Base-by-base conservation (phyloP, 805 yeast genomes). In the Hanseniaspora guilliermondii region DNA sequence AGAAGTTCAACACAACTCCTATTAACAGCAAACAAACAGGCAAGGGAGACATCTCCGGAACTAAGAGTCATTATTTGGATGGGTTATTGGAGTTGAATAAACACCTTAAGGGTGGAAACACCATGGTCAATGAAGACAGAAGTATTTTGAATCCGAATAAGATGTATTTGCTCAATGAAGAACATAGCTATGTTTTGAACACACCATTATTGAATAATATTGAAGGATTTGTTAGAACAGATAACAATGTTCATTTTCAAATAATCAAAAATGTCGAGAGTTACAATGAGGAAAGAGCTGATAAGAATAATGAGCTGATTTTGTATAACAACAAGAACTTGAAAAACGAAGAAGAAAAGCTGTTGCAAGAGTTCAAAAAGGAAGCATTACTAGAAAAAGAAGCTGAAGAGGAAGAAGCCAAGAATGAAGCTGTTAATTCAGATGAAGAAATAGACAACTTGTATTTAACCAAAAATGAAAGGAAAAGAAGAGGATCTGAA, bases 401-500 rank as follows among this genome's bases (percentile, higher is more conserved):
- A 16, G 49, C 27, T 19, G 49, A 42, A 36, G 38, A 33, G 9
- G 24, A 32, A 17, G 27, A 24, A 17, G 39, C 17, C 6, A n/a
- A 19, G 17, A 25, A 35, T 12, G 35, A 52, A 22, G 41, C 22
- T 4, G 16, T 52, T 22, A 25, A 52, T 36, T 52, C 55, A 3
- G 55, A 52, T 27, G 55, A 42, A 5, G 55, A 52, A 22, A 52
- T 52, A n/a, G 55, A 52, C 17, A 52, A 52, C 32, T 37, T 52
- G 24, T 52, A 44, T 58, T 60, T 17, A 67, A 68, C 11, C 61
- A 69, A 21, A 42, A 64, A 16, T 62, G 59, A 46, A 59, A 70
- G 60, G 74, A 72, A 55, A 49, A 53, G 11, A n/a, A 57, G 1
- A 71, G 69, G 47, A 66, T 65, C 59, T 63, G 64, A 47, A 54